These are phyloP conservation scores for Cephaloascus fragrans DNA, from an alignment of 805 yeast species.

Conservation along the genomic window DNA sequence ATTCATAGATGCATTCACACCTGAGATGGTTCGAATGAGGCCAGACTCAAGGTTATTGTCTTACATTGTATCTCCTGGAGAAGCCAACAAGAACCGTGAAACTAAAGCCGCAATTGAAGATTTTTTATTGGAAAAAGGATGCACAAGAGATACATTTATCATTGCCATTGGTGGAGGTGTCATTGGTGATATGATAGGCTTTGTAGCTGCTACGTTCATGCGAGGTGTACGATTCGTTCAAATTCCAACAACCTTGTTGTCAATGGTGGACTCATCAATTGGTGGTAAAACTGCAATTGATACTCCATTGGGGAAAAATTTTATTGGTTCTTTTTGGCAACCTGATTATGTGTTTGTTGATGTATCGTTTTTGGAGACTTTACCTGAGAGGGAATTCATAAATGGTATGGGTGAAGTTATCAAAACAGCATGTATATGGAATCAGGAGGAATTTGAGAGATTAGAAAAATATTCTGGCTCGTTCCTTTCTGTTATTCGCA, in stretches of 20 bases:
- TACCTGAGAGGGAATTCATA: conserved; percentile 34
- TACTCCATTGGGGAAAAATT: conserved; percentile 36
- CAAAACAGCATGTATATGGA: conserved; percentile 38
- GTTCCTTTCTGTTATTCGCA: conserved; percentile 17
- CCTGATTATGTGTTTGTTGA: conserved; percentile 34
- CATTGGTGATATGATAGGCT: conserved; percentile 39
- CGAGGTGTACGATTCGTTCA: conserved; percentile 36
- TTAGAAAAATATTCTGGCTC: conserved; percentile 26
- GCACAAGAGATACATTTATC: conserved; percentile 36
- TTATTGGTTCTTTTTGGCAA: conserved; percentile 36
- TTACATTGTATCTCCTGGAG: conserved; percentile 32
- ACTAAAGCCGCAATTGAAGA: conserved; percentile 39
- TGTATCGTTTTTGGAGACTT: conserved; percentile 32
- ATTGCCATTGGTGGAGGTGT: conserved; percentile 40
- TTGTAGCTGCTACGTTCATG: conserved; percentile 40
- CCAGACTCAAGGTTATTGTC: conserved; percentile 25
- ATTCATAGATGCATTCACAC: conserved; percentile 15
- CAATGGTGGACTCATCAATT: conserved; percentile 41
- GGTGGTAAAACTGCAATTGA: conserved; percentile 40
- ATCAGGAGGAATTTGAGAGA: conserved; percentile 30
- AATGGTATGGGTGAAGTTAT: conserved; percentile 40
- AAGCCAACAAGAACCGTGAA: conserved; percentile 30
- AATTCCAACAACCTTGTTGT: conserved; percentile 32
- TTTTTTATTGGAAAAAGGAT: conserved; percentile 27
- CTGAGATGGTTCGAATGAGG: conserved; percentile 10